Conservation (phyloP, 306 rosid genomes). For the Gastrolobium bilobum region DNA sequence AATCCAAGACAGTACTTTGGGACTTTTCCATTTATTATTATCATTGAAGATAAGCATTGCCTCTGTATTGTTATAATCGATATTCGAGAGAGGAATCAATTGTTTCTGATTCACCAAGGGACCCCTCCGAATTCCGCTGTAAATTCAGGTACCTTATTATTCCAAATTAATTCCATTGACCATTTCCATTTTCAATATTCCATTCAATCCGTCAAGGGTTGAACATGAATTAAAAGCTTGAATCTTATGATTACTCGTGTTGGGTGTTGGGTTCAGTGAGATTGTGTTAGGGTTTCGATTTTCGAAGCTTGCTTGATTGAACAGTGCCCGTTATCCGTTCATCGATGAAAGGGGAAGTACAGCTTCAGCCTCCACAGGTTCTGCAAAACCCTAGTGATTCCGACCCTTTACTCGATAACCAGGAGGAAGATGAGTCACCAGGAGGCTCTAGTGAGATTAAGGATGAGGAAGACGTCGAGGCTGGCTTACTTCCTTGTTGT, state of each 20-base stretch:
- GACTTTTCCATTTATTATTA: not conserved
- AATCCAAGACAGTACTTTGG: constrained; percentile 42
- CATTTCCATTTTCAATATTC: constrained; percentile 10
- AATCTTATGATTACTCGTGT: constrained; percentile 26
- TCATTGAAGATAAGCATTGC: not conserved
- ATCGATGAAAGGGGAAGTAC: constrained; percentile 89
- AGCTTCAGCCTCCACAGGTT: constrained; percentile 72
- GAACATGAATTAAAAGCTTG: constrained; percentile 29
- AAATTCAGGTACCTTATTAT: constrained; percentile 43
- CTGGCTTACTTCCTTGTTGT: constrained; percentile 82
- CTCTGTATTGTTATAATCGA: constrained; percentile 4
- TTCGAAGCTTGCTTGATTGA: constrained; percentile 34
- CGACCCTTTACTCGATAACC: constrained; percentile 80
- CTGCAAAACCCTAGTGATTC: constrained; percentile 72
- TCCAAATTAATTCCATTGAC: constrained; percentile 25
- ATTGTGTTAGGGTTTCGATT: constrained; percentile 49
- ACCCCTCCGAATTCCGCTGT: constrained; percentile 26
- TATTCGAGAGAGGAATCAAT: not conserved
- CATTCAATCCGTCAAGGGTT: not conserved
- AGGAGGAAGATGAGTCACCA: constrained; percentile 56
- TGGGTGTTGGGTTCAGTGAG: constrained; percentile 24
- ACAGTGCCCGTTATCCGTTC: constrained; percentile 21
- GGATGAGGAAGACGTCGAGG: constrained; percentile 85
- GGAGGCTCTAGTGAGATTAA: constrained; percentile 76
- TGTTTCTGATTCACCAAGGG: constrained; percentile 24